Conservation (phyloP, 2,329 filamentous ascomycete species). For the Apiospora saccharicola region DNA sequence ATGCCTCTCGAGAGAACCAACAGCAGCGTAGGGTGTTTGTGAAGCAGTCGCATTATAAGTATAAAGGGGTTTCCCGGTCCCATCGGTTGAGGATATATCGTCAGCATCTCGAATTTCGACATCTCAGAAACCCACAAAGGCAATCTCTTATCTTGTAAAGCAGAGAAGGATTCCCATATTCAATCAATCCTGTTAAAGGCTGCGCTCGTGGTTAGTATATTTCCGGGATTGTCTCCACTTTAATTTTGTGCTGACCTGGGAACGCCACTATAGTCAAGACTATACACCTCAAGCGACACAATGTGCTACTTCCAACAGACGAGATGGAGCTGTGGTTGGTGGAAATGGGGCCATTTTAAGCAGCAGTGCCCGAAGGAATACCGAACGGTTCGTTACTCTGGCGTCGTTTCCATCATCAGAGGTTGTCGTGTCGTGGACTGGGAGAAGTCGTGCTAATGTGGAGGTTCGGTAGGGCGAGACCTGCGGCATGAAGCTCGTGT, state of each 20-base stretch:
- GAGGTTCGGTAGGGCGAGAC: conserved; percentile 71
- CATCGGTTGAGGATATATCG: not conserved
- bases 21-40: conserved; percentile 14
- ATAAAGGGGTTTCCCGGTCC: not conserved
- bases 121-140: not conserved
- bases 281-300: conserved; percentile 1
- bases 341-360: conserved; percentile 93
- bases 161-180: not conserved
- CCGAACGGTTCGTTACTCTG: conserved; percentile 61
- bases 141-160: not conserved
- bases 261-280: not conserved
- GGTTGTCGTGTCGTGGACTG: not conserved
- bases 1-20: conserved; percentile 15
- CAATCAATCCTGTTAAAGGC: not conserved
- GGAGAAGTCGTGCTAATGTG: not conserved
- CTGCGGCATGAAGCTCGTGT: conserved; percentile 91
- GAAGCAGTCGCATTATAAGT: conserved; percentile 10
- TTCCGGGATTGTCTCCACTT: not conserved
- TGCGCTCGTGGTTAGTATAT: not conserved
- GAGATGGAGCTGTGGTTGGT: conserved; percentile 85
- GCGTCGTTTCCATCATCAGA: not conserved
- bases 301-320: conserved; percentile 99
- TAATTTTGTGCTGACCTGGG: conserved; percentile 1
- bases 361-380: conserved; percentile 95
- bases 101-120: not conserved